Evolutionary conservation across 2,329 filamentous ascomycete species (phyloP).

Genomic region (Phialocephala sp.): DNA sequence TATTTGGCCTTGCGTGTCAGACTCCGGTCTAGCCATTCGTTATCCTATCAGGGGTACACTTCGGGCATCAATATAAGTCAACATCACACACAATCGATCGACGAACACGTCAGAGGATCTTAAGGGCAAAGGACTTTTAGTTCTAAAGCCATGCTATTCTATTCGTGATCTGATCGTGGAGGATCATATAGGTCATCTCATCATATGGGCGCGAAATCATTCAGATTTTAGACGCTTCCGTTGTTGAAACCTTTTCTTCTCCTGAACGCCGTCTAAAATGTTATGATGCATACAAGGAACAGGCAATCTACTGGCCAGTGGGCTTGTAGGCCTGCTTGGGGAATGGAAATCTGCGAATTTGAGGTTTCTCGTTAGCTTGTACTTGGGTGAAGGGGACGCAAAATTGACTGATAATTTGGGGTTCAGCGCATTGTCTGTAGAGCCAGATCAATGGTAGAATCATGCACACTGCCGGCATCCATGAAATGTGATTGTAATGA

Average conservation of each 20-base stretch:
- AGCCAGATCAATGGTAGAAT: constrained; percentile 18
- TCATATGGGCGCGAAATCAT: constrained; percentile 37
- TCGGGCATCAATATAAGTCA: not conserved
- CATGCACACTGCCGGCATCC: not conserved
- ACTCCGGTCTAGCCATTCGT: not conserved
- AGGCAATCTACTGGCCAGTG: constrained; percentile 41
- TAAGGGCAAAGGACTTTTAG: constrained; percentile 30
- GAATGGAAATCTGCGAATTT: constrained; percentile 70
- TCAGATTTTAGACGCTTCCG: constrained; percentile 45
- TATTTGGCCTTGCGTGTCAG: constrained; percentile 3
- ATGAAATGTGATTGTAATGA: not conserved
- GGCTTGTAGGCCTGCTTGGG: constrained; percentile 78
- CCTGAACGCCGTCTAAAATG: constrained; percentile 52
- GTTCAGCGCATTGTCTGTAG: constrained; percentile 10
- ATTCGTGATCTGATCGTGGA: constrained; percentile 46
- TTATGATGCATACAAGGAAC: constrained; percentile 43
- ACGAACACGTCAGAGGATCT: constrained; percentile 1
- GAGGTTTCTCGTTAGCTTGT: constrained; percentile 34
- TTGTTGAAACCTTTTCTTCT: constrained; percentile 60
- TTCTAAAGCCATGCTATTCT: constrained; percentile 36
- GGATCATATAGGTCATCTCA: constrained; percentile 42
- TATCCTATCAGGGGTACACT: not conserved
- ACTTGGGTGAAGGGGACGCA: constrained; percentile 10
- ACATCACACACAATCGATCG: constrained; percentile 2
- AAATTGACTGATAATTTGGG: constrained; percentile 12